Conservation (phyloP, 2,329 filamentous ascomycete species). For the Fusarium vanettenii region DNA sequence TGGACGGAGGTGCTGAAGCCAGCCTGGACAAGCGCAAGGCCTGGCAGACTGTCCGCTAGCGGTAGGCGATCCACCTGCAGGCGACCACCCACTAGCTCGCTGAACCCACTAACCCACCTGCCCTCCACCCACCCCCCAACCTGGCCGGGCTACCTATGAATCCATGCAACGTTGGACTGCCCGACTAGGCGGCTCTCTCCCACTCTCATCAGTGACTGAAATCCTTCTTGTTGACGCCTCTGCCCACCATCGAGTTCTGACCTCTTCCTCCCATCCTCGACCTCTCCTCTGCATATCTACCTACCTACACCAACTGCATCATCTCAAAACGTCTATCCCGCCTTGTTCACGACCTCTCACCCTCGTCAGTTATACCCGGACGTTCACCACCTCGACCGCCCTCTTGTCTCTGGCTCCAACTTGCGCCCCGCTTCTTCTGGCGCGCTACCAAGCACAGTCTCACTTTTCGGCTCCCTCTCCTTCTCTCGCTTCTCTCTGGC, state of each 20-base stretch:
- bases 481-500: constrained; percentile 33
- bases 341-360: background rate
- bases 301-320: constrained; percentile 16
- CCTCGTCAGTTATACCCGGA: background rate
- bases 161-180: constrained; percentile 46
- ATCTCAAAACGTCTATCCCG: constrained; percentile 1
- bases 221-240: constrained; percentile 42
- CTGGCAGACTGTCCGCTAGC: constrained; percentile 36
- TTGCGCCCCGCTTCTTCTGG: constrained; percentile 35
- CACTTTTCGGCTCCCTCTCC: constrained; percentile 44
- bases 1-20: constrained; percentile 12
- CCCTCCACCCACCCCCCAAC: constrained; percentile 7
- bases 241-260: constrained; percentile 37
- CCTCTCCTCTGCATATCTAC: constrained; percentile 19
- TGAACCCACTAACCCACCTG: constrained; percentile 39
- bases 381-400: constrained; percentile 22
- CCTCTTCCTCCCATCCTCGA: constrained; percentile 19
- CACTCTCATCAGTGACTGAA: constrained; percentile 19
- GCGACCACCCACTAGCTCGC: constrained; percentile 39
- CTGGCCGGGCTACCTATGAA: background rate
- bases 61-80: constrained; percentile 43
- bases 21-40: constrained; percentile 1
- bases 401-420: constrained; percentile 16
- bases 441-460: constrained; percentile 41
- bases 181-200: constrained; percentile 34